phyloP scores from a whole-genome alignment of 73 alveolate genomes.

The Durusdinium trenchii region DNA sequence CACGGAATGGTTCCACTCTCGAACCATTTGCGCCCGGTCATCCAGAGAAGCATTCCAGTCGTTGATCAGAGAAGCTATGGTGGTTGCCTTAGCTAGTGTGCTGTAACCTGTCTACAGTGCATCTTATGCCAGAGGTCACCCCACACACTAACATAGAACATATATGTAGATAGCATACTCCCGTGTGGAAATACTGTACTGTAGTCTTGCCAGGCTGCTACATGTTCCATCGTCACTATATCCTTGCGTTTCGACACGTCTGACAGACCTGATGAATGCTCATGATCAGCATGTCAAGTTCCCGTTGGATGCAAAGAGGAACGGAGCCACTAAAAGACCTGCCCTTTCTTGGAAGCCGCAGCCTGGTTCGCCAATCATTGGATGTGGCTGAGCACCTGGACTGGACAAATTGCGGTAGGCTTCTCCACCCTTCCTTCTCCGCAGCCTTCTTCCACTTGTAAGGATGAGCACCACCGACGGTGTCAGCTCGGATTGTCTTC shows the following conservation, averaged over 20 bases:
- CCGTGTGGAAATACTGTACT: too few relatives aligned
- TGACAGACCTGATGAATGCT: not conserved
- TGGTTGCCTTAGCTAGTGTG: not conserved
- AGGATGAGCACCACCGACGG: not conserved
- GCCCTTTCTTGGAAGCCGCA: not conserved
- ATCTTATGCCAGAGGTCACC: too few relatives aligned
- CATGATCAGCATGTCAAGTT: not conserved
- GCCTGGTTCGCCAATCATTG: not conserved
- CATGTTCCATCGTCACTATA: constrained; percentile 22
- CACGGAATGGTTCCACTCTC: not conserved
- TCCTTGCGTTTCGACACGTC: not conserved
- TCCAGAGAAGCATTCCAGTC: constrained; percentile 19
- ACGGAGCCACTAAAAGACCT: not conserved
- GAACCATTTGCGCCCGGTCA: not conserved
- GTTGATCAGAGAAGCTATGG: not conserved
- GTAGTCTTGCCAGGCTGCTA: not conserved
- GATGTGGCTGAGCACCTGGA: not conserved
- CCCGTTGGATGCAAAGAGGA: not conserved
- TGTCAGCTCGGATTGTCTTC: too few relatives aligned
- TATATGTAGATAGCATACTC: too few relatives aligned
- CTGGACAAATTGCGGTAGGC: not conserved
- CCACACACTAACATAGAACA: too few relatives aligned
- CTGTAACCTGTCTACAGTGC: too few relatives aligned
- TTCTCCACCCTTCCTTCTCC: not conserved
- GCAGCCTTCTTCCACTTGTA: not conserved